A percentile compares a stretch with the other conserved stretches of the same genome.
These are phyloP conservation scores for Verticillium tricorpus DNA, from an alignment of 2,329 filamentous ascomycete species.

Conservation along the genomic window DNA sequence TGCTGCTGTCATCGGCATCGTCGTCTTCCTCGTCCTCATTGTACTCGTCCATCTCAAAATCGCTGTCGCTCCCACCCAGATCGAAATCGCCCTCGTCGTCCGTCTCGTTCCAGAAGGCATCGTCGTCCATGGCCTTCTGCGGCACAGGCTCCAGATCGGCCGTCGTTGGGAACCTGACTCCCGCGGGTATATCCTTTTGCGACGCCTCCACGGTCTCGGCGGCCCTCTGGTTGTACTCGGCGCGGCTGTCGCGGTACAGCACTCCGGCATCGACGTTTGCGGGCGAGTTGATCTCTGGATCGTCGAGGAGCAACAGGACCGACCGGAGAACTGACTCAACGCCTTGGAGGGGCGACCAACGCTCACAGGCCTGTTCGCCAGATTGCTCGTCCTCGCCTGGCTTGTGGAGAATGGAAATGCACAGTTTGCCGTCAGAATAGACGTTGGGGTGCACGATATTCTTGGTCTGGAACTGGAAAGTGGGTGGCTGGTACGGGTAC, in stretches of 20 bases:
- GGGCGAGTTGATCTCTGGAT: constrained; percentile 87
- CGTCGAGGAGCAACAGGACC: constrained; percentile 85
- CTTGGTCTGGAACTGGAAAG: constrained; percentile 73
- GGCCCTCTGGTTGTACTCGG: constrained; percentile 66
- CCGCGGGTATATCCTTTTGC: constrained; percentile 73
- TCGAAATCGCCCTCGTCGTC: constrained; percentile 71
- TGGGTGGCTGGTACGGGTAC: constrained; percentile 85
- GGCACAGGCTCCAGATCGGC: constrained; percentile 57
- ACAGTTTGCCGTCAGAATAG: constrained; percentile 83
- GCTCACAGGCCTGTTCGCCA: constrained; percentile 82
- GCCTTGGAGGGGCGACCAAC: constrained; percentile 90
- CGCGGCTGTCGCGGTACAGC: constrained; percentile 70
- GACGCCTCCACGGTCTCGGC: constrained; percentile 66
- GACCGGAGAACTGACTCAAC: constrained; percentile 94
- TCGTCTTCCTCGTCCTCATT: constrained; percentile 53
- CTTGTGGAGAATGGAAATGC: constrained; percentile 92
- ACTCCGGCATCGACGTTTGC: constrained; percentile 94
- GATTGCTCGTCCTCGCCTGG: constrained; percentile 92
- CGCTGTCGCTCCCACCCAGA: constrained; percentile 63
- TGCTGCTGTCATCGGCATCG: constrained; percentile 46
- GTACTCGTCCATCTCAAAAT: constrained; percentile 57
- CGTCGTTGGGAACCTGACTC: constrained; percentile 77
- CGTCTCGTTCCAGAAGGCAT: constrained; percentile 77
- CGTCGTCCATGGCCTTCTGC: constrained; percentile 61
- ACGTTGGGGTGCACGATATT: constrained; percentile 91